phyloP scores from a whole-genome alignment of 2,329 filamentous ascomycete species.

The Orbilia oligospora region DNA sequence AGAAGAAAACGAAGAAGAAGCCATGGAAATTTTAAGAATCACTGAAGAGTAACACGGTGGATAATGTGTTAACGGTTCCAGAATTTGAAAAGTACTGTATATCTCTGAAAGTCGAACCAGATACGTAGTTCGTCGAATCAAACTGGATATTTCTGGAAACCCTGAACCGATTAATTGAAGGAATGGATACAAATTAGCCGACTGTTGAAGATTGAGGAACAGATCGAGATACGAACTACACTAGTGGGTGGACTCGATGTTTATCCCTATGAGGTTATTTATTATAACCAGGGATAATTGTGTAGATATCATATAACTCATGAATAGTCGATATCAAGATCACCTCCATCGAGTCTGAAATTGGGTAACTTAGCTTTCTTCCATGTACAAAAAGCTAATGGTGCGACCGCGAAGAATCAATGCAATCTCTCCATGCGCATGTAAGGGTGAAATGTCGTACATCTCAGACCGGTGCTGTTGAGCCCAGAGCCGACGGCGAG shows the following conservation, averaged over 20 bases:
- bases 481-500: no score
- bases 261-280: neutral
- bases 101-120: slow-evolving; percentile 3
- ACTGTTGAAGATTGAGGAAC: no score
- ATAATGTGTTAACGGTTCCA: neutral
- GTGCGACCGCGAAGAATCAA: no score
- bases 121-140: no score
- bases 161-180: neutral
- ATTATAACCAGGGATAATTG: neutral
- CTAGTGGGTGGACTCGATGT: neutral
- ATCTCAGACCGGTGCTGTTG: no score
- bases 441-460: no score
- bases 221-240: neutral
- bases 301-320: neutral
- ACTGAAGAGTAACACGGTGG: neutral
- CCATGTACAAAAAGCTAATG: no score
- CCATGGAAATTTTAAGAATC: slow-evolving; percentile 1
- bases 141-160: neutral
- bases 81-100: neutral
- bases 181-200: neutral
- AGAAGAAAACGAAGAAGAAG: slow-evolving; percentile 26
- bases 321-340: neutral
- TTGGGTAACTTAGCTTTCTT: neutral
- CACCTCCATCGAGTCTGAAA: neutral
- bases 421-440: no score